Conservation (phyloP, 106 monocot species). For the Xerophyta viscosa region DNA sequence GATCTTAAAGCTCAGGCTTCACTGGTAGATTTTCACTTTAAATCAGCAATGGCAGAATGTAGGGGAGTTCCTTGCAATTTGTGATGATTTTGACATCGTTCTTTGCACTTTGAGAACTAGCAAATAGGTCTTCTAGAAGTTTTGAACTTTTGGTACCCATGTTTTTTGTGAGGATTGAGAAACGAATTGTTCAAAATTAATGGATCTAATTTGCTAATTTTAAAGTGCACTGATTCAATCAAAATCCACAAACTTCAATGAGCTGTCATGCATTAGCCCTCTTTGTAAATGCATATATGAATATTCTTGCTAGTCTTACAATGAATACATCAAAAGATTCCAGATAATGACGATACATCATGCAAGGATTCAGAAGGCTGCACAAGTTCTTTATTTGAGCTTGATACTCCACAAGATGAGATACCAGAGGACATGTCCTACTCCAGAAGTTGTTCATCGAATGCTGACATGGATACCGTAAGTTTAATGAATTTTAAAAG, state of each 20-base stretch:
- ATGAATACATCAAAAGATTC: slow-evolving; percentile 2
- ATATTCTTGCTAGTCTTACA: not conserved
- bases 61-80: no score
- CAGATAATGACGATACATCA: slow-evolving; percentile 14
- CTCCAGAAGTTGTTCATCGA: slow-evolving; percentile 7
- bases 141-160: no score
- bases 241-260: no score
- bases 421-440: slow-evolving; percentile 3
- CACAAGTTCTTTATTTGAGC: slow-evolving; percentile 29
- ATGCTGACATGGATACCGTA: slow-evolving; percentile 20
- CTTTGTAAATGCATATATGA: not conserved
- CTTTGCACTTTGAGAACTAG: no score
- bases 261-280: not conserved
- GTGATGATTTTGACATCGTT: no score
- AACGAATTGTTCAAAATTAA: no score
- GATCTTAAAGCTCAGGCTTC: slow-evolving; percentile 62
- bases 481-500: slow-evolving; percentile 3
- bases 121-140: no score
- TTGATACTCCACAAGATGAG: slow-evolving; percentile 29
- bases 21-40: slow-evolving; percentile 22
- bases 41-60: not conserved
- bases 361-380: slow-evolving; percentile 12
- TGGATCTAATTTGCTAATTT: no score
- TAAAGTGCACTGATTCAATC: no score
- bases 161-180: no score